phyloP scores from a whole-genome alignment of 2,329 filamentous ascomycete genomes.

The Cryphonectria radicalis region DNA sequence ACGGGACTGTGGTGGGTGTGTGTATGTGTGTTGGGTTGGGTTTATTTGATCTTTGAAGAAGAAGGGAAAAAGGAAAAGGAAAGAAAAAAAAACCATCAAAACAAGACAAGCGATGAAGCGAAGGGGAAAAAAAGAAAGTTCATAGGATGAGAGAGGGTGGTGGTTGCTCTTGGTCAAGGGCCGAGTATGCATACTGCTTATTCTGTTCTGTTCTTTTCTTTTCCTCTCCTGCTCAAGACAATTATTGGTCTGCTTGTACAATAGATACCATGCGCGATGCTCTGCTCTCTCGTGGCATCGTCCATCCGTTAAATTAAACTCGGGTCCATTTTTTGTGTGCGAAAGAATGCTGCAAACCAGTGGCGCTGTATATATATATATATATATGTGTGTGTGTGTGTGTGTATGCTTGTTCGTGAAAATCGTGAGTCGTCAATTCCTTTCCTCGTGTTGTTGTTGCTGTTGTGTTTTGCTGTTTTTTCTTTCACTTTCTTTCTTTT shows the following conservation, averaged over 20 bases:
- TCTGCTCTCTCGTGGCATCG: neutral
- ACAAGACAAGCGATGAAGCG: neutral
- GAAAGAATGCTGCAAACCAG: neutral
- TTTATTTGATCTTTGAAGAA: no score
- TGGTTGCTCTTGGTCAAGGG: neutral
- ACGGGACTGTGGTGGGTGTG: neutral
- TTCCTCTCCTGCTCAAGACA: no score
- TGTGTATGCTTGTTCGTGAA: neutral
- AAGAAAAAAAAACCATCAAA: no score
- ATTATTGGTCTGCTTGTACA: neutral
- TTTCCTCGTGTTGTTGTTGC: neutral
- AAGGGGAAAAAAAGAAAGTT: neutral
- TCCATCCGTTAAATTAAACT: neutral
- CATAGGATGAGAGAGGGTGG: no score
- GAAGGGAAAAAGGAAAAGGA: no score
- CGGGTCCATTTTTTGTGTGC: neutral
- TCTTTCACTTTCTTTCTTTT: neutral
- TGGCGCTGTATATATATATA: neutral
- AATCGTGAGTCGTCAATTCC: slow-evolving; percentile 2
- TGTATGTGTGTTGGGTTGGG: no score
- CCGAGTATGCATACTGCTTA: neutral
- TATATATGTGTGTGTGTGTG: no score
- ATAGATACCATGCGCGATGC: neutral
- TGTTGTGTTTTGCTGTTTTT: no score
- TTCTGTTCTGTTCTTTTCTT: neutral